Conservation (phyloP, 306 rosid species). For the Cercis canadensis region DNA sequence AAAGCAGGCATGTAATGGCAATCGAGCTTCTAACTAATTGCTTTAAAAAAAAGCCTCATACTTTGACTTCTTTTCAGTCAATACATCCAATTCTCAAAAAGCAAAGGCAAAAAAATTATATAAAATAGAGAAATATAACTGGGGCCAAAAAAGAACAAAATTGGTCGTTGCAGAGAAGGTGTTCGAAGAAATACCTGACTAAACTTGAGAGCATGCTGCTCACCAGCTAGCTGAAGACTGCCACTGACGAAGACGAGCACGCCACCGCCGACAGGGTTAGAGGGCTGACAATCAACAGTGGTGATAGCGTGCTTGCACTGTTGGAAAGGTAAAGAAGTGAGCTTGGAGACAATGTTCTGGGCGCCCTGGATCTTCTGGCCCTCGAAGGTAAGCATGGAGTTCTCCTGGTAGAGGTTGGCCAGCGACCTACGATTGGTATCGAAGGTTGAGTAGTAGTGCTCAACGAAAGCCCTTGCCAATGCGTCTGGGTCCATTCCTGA, state of each 20-base stretch:
- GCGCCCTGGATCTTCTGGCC: constrained; percentile 75
- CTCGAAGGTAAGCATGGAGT: constrained; percentile 72
- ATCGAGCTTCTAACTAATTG: background rate
- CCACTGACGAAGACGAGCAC: constrained; percentile 78
- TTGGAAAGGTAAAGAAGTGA: constrained; percentile 62
- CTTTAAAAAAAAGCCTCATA: background rate
- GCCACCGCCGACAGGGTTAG: constrained; percentile 55
- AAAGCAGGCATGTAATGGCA: background rate
- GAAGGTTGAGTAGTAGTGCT: constrained; percentile 66
- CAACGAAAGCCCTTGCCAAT: constrained; percentile 65
- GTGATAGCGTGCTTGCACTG: constrained; percentile 71
- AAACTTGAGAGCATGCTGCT: constrained; percentile 71
- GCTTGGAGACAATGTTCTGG: constrained; percentile 62
- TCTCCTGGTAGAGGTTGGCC: constrained; percentile 59
- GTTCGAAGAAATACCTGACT: constrained; percentile 55
- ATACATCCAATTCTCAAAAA: background rate
- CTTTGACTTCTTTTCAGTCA: background rate
- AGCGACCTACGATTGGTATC: constrained; percentile 54
- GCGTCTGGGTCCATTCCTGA: constrained; percentile 62
- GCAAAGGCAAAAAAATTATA: background rate
- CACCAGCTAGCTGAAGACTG: constrained; percentile 71
- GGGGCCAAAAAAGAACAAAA: background rate
- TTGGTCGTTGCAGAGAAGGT: background rate
- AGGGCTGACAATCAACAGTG: constrained; percentile 75
- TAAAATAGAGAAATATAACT: background rate